Base-by-base conservation (phyloP, 2,329 filamentous ascomycete genomes). In the Penicillium rolfsii region DNA sequence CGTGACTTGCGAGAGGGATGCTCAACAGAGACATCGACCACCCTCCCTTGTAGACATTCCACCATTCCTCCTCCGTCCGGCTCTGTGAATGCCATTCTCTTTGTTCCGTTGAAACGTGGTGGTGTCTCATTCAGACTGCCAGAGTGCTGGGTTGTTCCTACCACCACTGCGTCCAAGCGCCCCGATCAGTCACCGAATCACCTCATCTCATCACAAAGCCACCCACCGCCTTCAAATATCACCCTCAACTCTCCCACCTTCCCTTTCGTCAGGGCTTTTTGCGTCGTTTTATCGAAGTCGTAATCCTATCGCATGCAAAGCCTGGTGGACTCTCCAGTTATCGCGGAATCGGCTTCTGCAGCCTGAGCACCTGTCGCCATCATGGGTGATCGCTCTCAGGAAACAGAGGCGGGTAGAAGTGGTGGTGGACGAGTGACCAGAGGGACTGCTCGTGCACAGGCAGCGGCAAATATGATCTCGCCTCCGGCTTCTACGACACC, bases 401-500 rank as follows among this genome's bases (percentile, higher is more conserved):
- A 63, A 19, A 48, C 58, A 45, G 55, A 57, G 48, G 55, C 67
- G 55, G 62, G 61, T 46, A 63, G 63, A 55, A 69, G 65, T 55
- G 58, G 64, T 52, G 64, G 58, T 53, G 65, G 59, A 46, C 63
- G 64, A 38, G 49, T 64, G 53, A 64, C 61, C 24, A 66, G 60
- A 60, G 56, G 61, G 38, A 64, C 60, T 35, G 64, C 60, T 43
- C 70, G 67, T 45, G 67, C 72, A 40, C 67, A 73, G 60, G 69
- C 70, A 12, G 69, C 70, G 14, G 69, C 70, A 52, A 76, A 72
- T 53, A 73, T 77, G 49, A 71, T 69, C 55, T 79, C 86, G 48
- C 85, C 86, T 41, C 83, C 84, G 24, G 81, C 83, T 55, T 85
- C 85, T 28, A 87, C 84, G 70, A 88, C 85, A 26, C 85, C 86